phyloP scores from a whole-genome alignment of 2,329 filamentous ascomycete species.

The Aspergillus intermedius region DNA sequence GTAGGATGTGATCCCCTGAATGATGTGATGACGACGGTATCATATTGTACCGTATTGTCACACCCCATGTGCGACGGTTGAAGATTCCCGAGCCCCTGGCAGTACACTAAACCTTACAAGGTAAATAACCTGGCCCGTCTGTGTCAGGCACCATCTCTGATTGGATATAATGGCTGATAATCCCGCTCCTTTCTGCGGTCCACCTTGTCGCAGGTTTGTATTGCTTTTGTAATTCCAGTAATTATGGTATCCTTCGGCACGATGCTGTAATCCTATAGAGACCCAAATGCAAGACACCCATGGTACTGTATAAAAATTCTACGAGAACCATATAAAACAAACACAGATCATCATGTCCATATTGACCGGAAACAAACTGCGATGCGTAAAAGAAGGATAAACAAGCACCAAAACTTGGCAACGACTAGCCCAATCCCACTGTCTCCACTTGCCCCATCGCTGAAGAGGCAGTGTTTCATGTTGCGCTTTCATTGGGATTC shows the following conservation, averaged over 20 bases:
- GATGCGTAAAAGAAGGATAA: too few species aligned
- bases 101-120: neutral
- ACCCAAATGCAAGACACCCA: too few species aligned
- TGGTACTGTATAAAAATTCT: too few species aligned
- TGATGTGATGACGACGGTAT: neutral
- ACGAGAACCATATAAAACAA: too few species aligned
- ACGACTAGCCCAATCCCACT: neutral
- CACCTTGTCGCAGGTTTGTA: neutral
- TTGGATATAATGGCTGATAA: neutral
- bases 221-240: too few species aligned
- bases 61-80: neutral
- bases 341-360: too few species aligned
- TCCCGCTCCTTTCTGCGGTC: neutral
- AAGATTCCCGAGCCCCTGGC: slow-evolving; percentile 1
- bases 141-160: neutral
- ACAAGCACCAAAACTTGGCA: slow-evolving; percentile 15
- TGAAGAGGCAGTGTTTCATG: slow-evolving; percentile 12
- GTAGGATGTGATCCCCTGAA: too few species aligned
- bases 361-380: too few species aligned
- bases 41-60: neutral
- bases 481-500: slow-evolving; percentile 1
- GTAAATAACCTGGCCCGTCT: neutral
- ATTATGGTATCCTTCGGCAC: too few species aligned
- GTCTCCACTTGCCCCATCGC: too few species aligned
- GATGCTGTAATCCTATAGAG: too few species aligned